Base-by-base conservation (phyloP, 2,329 filamentous ascomycete species). In the Nemania abortiva region DNA sequence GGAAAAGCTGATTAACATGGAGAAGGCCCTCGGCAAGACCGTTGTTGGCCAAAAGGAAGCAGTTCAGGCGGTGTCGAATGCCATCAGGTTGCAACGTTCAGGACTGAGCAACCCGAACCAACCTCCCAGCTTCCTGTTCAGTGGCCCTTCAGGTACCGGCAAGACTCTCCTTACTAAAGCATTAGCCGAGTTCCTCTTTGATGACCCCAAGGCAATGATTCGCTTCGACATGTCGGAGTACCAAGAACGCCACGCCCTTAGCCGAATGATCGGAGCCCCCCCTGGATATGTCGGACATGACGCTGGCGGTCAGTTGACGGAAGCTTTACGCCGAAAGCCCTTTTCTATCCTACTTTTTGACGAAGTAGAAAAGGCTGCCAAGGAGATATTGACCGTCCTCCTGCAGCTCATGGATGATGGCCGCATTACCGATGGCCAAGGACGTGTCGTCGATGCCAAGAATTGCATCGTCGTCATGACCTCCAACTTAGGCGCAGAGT, bases 381-480 rank as follows among this genome's bases (percentile, higher is more conserved):
- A 99, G 84, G 96, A 99, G 83, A 90, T 99, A 1, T 86, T 99
- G 52, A 99, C 96, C 0, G 96, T 99, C 18, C 89, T 99, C 45
- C 89, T 99, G n/a, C 96, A 99, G 82, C 93, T 99, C 77, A 98
- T 99, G 94, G 96, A 99, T 77, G 96, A 99, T 78, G 96, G 96
- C 34, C 94, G 96, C 77, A 98, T 99, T 81, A 99, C 96, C 15
- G 96, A 99, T 78, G 96, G 96, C 56, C 97, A 98, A 88, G 96
- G 96, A 79, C 90, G 96, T 80, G 87, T 98, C 58, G 90, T 99
- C 64, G 96, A 99, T 77, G 96, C 95, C 69, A 94, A 91, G 83
- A 99, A 99, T 87, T 98, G 95, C 80, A 98, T 99, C 74, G 95
- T 99, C 52, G 96, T 99, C 82, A 97, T 99, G 94, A 99, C 96